Evolutionary conservation across 495 filamentous ascomycete genomes (phyloP).

Genomic region (Penicillium daleae): DNA sequence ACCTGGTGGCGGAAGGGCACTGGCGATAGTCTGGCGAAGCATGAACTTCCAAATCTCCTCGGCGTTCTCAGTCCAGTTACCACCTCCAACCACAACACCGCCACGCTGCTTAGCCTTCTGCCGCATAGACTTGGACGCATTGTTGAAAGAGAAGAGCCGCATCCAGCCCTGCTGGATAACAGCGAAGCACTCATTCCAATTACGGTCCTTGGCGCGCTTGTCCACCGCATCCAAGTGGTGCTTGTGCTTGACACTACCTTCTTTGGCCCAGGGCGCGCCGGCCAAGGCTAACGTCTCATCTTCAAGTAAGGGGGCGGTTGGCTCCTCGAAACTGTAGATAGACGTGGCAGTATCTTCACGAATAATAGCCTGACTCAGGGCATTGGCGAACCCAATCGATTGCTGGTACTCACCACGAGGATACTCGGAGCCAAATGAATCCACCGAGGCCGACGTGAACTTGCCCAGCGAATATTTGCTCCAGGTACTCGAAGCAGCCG

Average conservation of each 20-base stretch:
- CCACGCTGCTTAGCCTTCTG: conserved; percentile 66
- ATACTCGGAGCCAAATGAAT: conserved; percentile 80
- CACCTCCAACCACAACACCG: conserved; percentile 81
- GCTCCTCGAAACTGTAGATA: conserved; percentile 51
- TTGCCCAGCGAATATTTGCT: conserved; percentile 91
- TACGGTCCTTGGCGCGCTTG: conserved; percentile 88
- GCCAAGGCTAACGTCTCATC: conserved; percentile 89
- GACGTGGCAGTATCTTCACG: conserved; percentile 77
- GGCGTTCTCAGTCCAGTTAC: conserved; percentile 96
- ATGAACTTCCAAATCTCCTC: conserved; percentile 85
- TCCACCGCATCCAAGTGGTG: conserved; percentile 89
- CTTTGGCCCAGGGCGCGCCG: conserved; percentile 96
- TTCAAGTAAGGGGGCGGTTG: conserved; percentile 73
- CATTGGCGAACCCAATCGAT: conserved; percentile 97
- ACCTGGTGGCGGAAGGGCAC: conserved; percentile 83
- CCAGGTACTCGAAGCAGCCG: conserved; percentile 87
- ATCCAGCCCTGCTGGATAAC: conserved; percentile 97
- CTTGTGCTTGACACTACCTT: conserved; percentile 94
- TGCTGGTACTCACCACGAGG: conserved; percentile 87
- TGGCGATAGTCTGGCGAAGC: conserved; percentile 90
- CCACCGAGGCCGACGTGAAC: conserved; percentile 87
- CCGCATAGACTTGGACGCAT: conserved; percentile 71
- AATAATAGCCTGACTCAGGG: conserved; percentile 94
- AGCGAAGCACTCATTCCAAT: conserved; percentile 96
- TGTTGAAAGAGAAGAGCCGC: conserved; percentile 89